Evolutionary conservation across 305 asterid genomes (phyloP).

Genomic region (Fraxinus velutina): DNA sequence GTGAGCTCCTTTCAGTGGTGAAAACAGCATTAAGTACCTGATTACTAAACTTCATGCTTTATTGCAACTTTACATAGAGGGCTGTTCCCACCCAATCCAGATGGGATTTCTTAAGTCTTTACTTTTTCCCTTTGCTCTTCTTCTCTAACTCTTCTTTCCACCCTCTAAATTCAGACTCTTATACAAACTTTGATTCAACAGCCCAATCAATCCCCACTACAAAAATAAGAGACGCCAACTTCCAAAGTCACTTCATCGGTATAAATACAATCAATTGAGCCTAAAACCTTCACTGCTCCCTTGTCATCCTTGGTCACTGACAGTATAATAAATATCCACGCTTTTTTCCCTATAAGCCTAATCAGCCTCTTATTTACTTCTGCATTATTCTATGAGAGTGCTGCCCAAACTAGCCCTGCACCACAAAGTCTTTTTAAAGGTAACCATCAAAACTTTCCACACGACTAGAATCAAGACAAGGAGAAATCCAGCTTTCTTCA

Average conservation of each 20-base stretch:
- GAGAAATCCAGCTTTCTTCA: conserved; percentile 7
- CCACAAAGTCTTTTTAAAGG: background rate
- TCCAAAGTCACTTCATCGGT: conserved; percentile 2
- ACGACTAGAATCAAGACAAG: background rate
- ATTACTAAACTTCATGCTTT: conserved; percentile 6
- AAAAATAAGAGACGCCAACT: background rate
- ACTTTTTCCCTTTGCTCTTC: background rate
- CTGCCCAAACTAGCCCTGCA: background rate
- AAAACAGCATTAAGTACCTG: background rate
- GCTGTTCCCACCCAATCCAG: background rate
- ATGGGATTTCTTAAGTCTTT: background rate
- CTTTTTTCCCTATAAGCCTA: background rate
- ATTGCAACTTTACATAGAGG: conserved; percentile 3
- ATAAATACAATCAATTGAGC: background rate
- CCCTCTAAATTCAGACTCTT: background rate
- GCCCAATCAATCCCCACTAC: background rate
- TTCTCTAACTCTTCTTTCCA: background rate
- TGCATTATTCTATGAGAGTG: background rate
- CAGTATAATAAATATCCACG: background rate
- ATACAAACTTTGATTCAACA: background rate
- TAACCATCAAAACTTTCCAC: conserved; percentile 11
- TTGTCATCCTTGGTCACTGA: background rate
- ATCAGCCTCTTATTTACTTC: background rate
- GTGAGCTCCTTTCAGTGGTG: background rate
- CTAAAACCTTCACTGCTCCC: background rate